Evolutionary conservation across 176 grass and related monocot genomes (phyloP).

Genomic region (Oryza punctata): DNA sequence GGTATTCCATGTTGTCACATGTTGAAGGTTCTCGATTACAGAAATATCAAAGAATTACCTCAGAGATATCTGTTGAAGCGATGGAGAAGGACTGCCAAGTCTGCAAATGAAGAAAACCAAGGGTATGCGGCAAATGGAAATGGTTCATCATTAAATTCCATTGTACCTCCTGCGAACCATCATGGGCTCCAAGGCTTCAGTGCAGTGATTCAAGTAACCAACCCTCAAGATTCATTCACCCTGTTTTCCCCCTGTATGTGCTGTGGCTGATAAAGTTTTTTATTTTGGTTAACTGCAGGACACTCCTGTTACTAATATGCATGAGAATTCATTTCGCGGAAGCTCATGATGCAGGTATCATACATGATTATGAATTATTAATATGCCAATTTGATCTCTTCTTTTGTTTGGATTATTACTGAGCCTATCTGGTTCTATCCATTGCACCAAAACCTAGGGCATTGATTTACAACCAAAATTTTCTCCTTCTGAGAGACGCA

Average conservation of each 20-base stretch:
- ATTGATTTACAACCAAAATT: background rate
- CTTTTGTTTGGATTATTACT: background rate
- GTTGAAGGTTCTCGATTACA: constrained; percentile 91
- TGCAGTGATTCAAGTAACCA: constrained; percentile 61
- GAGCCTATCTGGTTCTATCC: background rate
- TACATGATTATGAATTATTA: constrained; percentile 2
- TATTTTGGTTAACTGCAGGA: constrained; percentile 49
- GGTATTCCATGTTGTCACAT: constrained; percentile 95
- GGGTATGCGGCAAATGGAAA: constrained; percentile 44
- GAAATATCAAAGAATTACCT: constrained; percentile 98
- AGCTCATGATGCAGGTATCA: constrained; percentile 41
- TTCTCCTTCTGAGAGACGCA: background rate
- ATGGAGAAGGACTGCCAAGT: constrained; percentile 94
- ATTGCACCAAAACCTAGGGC: background rate
- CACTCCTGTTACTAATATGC: constrained; percentile 38
- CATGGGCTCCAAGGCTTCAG: constrained; percentile 48
- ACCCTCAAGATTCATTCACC: background rate
- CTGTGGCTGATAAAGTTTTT: constrained; percentile 11
- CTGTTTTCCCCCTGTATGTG: background rate
- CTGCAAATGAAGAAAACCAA: constrained; percentile 54
- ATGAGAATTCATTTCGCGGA: constrained; percentile 48
- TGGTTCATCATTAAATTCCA: constrained; percentile 38
- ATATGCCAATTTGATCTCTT: constrained; percentile 1
- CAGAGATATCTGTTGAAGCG: constrained; percentile 84
- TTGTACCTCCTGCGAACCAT: constrained; percentile 45